phyloP scores from a whole-genome alignment of 73 alveolate genomes.

The Stentor roeselii region DNA sequence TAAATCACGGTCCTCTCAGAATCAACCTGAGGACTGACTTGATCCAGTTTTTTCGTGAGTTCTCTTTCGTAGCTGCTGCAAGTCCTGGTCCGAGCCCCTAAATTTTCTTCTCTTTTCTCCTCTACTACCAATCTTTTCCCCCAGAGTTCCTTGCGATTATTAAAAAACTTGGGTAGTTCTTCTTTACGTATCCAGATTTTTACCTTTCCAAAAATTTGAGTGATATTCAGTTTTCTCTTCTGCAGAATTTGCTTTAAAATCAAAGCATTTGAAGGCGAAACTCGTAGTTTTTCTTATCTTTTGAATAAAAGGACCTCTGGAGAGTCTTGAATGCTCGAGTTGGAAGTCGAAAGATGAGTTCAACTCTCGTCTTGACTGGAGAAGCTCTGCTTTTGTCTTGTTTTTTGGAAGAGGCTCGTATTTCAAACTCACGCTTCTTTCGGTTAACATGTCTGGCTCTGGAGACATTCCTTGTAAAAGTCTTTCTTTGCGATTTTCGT shows the following conservation, averaged over 20 bases:
- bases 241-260: not conserved
- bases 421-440: not conserved
- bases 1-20: not conserved
- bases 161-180: constrained; percentile 31
- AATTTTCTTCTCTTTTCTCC: not conserved
- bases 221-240: not conserved
- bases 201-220: constrained; percentile 28
- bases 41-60: not conserved
- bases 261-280: not conserved
- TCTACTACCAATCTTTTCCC: not conserved
- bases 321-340: too few species aligned
- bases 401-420: not conserved
- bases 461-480: not conserved
- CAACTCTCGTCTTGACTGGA: too few species aligned
- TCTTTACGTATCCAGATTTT: constrained; percentile 29
- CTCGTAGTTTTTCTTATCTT: not conserved
- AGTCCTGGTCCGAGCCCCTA: not conserved
- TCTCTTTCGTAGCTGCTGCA: not conserved
- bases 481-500: not conserved
- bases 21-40: not conserved
- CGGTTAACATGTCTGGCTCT: not conserved
- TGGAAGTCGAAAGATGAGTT: too few species aligned
- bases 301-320: too few species aligned
- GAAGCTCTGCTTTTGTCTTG: not conserved
- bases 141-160: not conserved